These are phyloP conservation scores for Selaginella moellendorffii DNA, from an alignment of 75 land plant genomes.

Conservation along the genomic window DNA sequence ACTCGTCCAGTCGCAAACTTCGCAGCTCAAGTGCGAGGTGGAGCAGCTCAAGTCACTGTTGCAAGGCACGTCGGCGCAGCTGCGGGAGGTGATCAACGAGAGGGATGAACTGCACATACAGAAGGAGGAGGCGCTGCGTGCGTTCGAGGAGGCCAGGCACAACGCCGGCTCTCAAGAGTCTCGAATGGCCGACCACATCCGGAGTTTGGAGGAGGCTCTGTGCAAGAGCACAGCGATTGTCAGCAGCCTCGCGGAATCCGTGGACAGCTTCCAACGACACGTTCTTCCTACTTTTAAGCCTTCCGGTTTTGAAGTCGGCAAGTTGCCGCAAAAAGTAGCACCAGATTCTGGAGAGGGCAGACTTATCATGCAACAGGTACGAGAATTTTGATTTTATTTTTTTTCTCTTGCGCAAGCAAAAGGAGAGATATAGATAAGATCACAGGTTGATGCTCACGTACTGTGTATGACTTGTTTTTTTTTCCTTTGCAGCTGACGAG, in stretches of 20 bases:
- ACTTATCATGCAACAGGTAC: constrained; percentile 11
- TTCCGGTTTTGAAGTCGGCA: constrained; percentile 11
- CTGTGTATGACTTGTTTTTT: too few relatives aligned
- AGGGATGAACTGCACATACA: constrained; percentile 16
- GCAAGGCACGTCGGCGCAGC: constrained; percentile 21
- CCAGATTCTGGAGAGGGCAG: background rate
- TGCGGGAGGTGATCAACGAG: constrained; percentile 22
- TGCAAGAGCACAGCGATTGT: constrained; percentile 12
- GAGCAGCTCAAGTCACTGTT: constrained; percentile 21
- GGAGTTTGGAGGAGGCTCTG: constrained; percentile 14
- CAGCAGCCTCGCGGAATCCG: constrained; percentile 14
- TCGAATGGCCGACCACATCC: constrained; percentile 12
- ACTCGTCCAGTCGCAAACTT: constrained; percentile 18
- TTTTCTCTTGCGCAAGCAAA: background rate
- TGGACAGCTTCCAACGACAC: constrained; percentile 29
- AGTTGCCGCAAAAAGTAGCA: background rate
- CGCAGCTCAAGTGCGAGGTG: constrained; percentile 21
- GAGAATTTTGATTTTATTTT: background rate
- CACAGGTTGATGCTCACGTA: too few relatives aligned
- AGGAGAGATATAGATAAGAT: background rate
- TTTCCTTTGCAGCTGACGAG: constrained; percentile 22
- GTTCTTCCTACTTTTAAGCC: constrained; percentile 31
- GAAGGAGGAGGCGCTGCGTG: constrained; percentile 10
- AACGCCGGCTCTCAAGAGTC: constrained; percentile 11
- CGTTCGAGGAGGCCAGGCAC: constrained; percentile 17